Evolutionary conservation across 441 rosid genomes (phyloP).

Genomic region (Dalechampia spathulata): DNA sequence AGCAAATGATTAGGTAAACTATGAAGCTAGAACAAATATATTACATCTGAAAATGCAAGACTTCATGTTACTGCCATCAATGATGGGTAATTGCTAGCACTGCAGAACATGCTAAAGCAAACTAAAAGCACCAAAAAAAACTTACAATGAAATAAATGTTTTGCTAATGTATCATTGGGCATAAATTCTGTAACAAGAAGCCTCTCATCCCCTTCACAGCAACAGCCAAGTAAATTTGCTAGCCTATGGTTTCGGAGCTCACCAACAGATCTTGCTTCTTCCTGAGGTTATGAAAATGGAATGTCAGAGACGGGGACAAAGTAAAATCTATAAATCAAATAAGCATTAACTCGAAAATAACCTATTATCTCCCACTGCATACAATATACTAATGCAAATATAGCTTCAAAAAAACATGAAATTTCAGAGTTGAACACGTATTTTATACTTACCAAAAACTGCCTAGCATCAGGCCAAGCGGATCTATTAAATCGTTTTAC

Average conservation of each 20-base stretch:
- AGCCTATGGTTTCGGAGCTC: constrained; percentile 64
- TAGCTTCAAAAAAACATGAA: neutral
- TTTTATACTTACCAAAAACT: constrained; percentile 52
- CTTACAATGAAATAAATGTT: constrained; percentile 91
- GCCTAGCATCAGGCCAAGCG: constrained; percentile 88
- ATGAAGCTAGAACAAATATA: no score
- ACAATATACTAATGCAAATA: neutral
- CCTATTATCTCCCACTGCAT: no score
- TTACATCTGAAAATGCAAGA: no score
- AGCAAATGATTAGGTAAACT: no score
- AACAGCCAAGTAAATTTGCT: constrained; percentile 87
- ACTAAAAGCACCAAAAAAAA: constrained; percentile 3
- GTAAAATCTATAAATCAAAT: neutral
- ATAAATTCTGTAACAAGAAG: constrained; percentile 83
- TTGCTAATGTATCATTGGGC: constrained; percentile 82
- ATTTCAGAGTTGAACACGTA: neutral
- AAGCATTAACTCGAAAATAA: neutral
- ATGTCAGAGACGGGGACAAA: constrained; percentile 1
- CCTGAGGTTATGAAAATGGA: constrained; percentile 27
- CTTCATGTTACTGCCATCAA: no score
- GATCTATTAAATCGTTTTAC: constrained; percentile 63
- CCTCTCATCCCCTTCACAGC: constrained; percentile 93
- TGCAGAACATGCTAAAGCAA: neutral
- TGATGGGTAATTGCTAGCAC: no score
- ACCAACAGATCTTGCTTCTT: constrained; percentile 77